phyloP scores from a whole-genome alignment of 805 yeast species.

The Barnettozyma vustinii region DNA sequence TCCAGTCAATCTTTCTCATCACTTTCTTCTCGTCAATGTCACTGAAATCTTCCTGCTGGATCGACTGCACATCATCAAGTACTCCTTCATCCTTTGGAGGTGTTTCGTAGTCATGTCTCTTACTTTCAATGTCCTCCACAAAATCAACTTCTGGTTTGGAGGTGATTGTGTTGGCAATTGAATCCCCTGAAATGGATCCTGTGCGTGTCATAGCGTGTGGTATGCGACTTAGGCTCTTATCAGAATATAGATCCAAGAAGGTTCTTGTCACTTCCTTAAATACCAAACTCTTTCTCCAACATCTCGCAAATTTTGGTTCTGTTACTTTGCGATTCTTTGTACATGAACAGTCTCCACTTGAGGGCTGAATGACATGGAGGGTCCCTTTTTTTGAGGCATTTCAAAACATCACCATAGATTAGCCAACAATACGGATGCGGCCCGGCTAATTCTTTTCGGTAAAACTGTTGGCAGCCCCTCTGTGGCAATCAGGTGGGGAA shows the following conservation, averaged over 20 bases:
- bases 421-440: too few species aligned
- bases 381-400: not conserved
- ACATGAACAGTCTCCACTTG: not conserved
- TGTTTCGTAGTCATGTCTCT: not conserved
- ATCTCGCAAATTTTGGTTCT: not conserved
- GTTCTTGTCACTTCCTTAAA: not conserved
- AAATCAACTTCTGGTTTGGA: constrained; percentile 4
- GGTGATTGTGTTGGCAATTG: not conserved
- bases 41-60: constrained; percentile 6
- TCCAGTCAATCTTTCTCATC: constrained; percentile 34
- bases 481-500: not conserved
- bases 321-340: not conserved
- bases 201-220: not conserved
- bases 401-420: not conserved
- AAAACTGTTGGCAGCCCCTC: not conserved
- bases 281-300: not conserved
- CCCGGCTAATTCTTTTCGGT: not conserved
- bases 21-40: constrained; percentile 25
- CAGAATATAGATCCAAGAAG: not conserved
- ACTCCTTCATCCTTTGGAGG: not conserved
- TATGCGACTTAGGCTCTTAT: too few species aligned
- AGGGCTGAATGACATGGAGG: not conserved
- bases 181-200: not conserved
- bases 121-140: constrained; percentile 5
- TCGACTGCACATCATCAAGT: not conserved